Base-by-base conservation (phyloP, 495 filamentous ascomycete species). In the Hypoxylon perforatum region DNA sequence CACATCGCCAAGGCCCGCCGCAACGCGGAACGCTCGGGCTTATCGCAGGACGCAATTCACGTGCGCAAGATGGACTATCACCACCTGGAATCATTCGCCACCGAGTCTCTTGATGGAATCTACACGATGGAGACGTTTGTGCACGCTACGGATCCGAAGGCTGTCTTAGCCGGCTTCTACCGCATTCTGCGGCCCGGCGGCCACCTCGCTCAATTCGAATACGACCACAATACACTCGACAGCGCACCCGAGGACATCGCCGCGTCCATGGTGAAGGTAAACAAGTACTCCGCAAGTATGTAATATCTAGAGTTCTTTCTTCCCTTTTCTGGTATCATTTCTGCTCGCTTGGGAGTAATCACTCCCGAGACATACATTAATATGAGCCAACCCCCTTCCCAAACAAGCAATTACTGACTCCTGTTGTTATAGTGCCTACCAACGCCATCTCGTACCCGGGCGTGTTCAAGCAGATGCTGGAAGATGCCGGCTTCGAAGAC, bases 111-210 rank as follows among this genome's bases (percentile, higher is more conserved):
- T 53, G 82, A 87, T 59, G 85, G 85, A 15, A 65, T 82, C 49
- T 88, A 87, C 64, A 86, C 84, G 1, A 86, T 86, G 77, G 85
- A 88, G 64, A 87, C 85, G 0, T 78, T 87, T 22, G 83, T 86
- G 4, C 84, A 88, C 62, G 83, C 86, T 6, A 84, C 78, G 1
- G 79, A 87, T 18, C 80, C 80, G 6, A 65, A 77, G 53, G 76
- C 74, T 10, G 84, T 80, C 1, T 61, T 86, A 22, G 51, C 62
- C 9, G 76, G 81, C 38, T 87, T 87, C 68, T 77, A 76, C 67
- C 80, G 81, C 23, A 49, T 87, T 0, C 65, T 87, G 5, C 72
- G 75, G 50, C 85, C 85, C 1, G 84, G 84, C 5, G 83, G 84
- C 3, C 64, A 67, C 0, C 30, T 87, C 14, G 81, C 75, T 2